Evolutionary conservation across 2,329 filamentous ascomycete species (phyloP).

Genomic region (Aureobasidium sp.): DNA sequence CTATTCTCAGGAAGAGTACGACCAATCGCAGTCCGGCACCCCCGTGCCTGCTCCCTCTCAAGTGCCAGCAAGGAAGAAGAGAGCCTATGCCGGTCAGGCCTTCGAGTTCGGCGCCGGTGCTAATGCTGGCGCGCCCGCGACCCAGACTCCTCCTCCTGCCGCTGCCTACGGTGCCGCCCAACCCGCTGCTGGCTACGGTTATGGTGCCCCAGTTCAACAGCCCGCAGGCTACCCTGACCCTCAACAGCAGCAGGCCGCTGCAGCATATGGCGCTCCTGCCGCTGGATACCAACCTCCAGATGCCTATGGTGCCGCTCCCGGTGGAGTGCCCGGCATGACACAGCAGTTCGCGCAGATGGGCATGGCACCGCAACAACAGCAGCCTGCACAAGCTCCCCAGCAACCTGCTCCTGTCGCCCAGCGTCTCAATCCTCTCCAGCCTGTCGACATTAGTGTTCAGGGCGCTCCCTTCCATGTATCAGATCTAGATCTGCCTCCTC

Average conservation of each 20-base stretch:
- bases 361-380: slow-evolving; percentile 43
- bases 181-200: slow-evolving; percentile 20
- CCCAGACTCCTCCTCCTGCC: slow-evolving; percentile 33
- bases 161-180: slow-evolving; percentile 46
- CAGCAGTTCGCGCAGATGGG: slow-evolving; percentile 78
- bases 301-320: slow-evolving; percentile 39
- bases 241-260: slow-evolving; percentile 24
- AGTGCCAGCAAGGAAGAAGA: slow-evolving; percentile 66
- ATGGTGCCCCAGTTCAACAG: slow-evolving; percentile 27
- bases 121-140: slow-evolving; percentile 52
- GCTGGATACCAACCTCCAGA: slow-evolving; percentile 61
- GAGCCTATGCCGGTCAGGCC: slow-evolving; percentile 87
- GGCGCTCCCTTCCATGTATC: slow-evolving; percentile 90
- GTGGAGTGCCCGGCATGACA: slow-evolving; percentile 57
- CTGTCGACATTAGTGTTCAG: slow-evolving; percentile 68
- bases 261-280: slow-evolving; percentile 43
- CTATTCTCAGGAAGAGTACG: slow-evolving; percentile 19
- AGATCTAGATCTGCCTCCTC: slow-evolving; percentile 85
- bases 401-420: slow-evolving; percentile 45
- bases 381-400: slow-evolving; percentile 43
- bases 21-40: slow-evolving; percentile 17
- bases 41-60: slow-evolving; percentile 20
- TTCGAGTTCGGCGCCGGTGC: slow-evolving; percentile 87
- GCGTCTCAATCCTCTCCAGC: slow-evolving; percentile 79
- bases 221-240: slow-evolving; percentile 25